Evolutionary conservation across 306 rosid species (phyloP).

Genomic region (Glycine latifolia): DNA sequence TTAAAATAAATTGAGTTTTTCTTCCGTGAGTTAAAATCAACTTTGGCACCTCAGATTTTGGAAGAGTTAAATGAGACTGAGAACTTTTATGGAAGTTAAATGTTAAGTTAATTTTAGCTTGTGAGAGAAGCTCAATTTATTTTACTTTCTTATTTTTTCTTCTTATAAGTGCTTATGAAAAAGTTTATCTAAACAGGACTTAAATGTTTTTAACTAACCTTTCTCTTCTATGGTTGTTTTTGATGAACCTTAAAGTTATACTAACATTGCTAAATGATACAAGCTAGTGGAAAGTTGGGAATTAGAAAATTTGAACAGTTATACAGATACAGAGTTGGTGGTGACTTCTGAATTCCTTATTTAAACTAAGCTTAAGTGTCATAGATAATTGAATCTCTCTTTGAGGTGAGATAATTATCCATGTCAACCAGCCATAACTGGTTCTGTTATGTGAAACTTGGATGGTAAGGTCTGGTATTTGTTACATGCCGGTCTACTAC

Average conservation of each 20-base stretch:
- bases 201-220: not conserved
- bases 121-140: no score
- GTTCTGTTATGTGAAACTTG: slow-evolving; percentile 31
- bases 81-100: no score
- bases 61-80: no score
- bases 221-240: not conserved
- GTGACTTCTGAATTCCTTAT: slow-evolving; percentile 13
- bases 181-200: not conserved
- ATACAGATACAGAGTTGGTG: not conserved
- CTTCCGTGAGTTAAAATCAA: no score
- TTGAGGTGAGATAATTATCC: not conserved
- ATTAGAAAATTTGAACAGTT: slow-evolving; percentile 13
- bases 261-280: slow-evolving; percentile 29
- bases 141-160: no score
- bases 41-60: no score
- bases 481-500: slow-evolving; percentile 10
- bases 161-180: not conserved
- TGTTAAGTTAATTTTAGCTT: no score
- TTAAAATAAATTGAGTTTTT: no score
- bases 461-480: not conserved
- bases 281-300: slow-evolving; percentile 10
- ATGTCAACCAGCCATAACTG: not conserved
- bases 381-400: slow-evolving; percentile 13
- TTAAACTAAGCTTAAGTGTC: not conserved
- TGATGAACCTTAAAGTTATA: not conserved